Base-by-base conservation (phyloP, 2,329 filamentous ascomycete genomes). In the Sclerotiophoma versabilis region DNA sequence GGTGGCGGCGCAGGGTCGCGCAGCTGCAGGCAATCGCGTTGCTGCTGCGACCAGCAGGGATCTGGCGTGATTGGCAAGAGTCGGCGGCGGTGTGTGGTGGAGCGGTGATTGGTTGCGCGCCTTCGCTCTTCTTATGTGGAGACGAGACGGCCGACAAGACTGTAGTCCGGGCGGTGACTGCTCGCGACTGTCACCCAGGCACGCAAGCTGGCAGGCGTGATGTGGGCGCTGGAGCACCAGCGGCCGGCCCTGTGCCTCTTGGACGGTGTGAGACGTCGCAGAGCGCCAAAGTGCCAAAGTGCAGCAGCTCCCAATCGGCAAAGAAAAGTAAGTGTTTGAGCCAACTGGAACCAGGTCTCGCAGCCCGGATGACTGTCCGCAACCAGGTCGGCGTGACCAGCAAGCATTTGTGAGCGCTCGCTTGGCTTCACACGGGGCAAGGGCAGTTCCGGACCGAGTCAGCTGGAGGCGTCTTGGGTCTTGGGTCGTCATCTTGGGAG, bases 91-190 rank as follows among this genome's bases (percentile, higher is more conserved):
- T 32, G 47, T 44, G 19, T 50, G 48, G 30, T 49, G 22, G 47
- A 30, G 37, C 47, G 30, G 23, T 49, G 30, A 49, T 49, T 49
- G 47, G 47, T n/a, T 49, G 29, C 29, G 38, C 12, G 23, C 30
- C 17, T 36, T 17, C 22, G n/a, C 38, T 19, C 47, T 49, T 49
- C 47, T 49, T 49, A 49, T 43, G 47, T 37, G 37, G 43, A 14
- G 30, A 36, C 30, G 38, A 42, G 46, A 34, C 20, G 12, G n/a
- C 17, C 22, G 15, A 23, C 23, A 19, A 27, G n/a, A n/a, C 25
- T 34, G 22, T 19, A 14, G 7, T 5, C 11, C 5, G n/a, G 10
- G 30, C 17, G 23, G 38, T 49, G 37, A 49, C 26, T 27, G 38
- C 5, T 43, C n/a, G 23, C 37, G 36, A 25, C 12, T 30, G 30